Evolutionary conservation across 192 early-diverging fungal genomes (phyloP), one percentile per base, ranked within the genome.

Genomic region (Backusella psychrophila): DNA sequence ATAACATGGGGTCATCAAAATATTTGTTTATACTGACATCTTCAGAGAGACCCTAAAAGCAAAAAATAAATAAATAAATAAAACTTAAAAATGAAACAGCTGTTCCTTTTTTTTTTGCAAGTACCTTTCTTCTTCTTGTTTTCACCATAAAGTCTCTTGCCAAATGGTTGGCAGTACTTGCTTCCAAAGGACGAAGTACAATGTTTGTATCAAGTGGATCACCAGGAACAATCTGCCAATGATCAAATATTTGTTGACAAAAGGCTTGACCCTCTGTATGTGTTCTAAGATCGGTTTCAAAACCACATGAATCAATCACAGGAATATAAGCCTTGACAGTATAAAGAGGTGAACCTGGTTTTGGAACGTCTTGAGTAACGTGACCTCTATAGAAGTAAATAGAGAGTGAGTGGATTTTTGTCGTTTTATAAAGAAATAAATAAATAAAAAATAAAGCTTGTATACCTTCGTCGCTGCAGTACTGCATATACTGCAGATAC

Each of bases 91-190:
- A 49, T 49, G 46, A 49, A 49, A 49, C 46, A 49, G 29, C 17
- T 66, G 38, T 17, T 75, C 14, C 35, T 68, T 75, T n/a, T n/a
- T 68, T 75, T n/a, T n/a, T 53, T 19, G 17, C 12, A 53, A 53
- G 66, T 75, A 78, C 92, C 87, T 98, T 98, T 71, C 98, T 84
- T 80, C 98, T 91, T 74, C 98, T 81, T 14, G 98, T 99, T 87
- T 99, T 99, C 79, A 98, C 89, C 96, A 99, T 96, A 87, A 98
- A 99, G 79, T 99, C 98, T 71, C 98, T 83, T 7, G 98, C 98
- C 63, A 99, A 82, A 75, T 96, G 94, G 79, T 93, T 92, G 6
- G 89, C 90, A 39, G 91, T 89, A 72, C 91, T 92, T n/a, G 95
- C 93, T 78, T 99, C 98, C 65, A 99, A 81, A 26, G 98, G 96